Conservation (phyloP, 1,284 basidiomycete species). For the Malassezia slooffiae region DNA sequence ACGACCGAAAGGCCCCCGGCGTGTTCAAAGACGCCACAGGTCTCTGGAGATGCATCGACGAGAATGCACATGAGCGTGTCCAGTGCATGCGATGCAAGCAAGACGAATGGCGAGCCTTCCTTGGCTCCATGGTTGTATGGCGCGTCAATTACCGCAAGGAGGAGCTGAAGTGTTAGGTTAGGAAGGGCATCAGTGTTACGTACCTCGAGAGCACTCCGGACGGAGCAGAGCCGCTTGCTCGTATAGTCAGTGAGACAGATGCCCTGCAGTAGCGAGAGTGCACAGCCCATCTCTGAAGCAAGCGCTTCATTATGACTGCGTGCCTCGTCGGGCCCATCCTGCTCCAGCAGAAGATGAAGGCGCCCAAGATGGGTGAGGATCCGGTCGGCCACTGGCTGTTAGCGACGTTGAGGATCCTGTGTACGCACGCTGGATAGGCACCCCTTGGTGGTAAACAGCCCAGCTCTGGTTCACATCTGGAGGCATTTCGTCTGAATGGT, state of each 20-base stretch:
- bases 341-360: conserved; percentile 6
- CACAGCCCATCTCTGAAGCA: conserved; percentile 12
- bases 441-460: conserved; percentile 2
- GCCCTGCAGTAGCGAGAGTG: conserved; percentile 13
- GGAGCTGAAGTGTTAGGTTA: background rate
- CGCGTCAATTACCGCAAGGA: conserved; percentile 7
- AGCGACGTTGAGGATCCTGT: background rate
- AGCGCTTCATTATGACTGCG: conserved; percentile 1
- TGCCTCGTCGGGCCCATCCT: background rate
- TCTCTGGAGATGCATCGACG: conserved; percentile 6
- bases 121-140: conserved; percentile 2
- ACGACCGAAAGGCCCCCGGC: conserved; percentile 7
- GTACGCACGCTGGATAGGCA: conserved; percentile 1
- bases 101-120: conserved; percentile 1
- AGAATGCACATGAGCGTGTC: conserved; percentile 17
- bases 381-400: conserved; percentile 8
- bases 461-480: no score
- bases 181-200: no score
- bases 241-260: conserved; percentile 12
- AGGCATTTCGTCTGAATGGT: no score
- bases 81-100: conserved; percentile 10
- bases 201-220: conserved; percentile 5
- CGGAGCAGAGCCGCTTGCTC: conserved; percentile 12
- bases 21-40: conserved; percentile 12
- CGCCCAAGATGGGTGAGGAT: conserved; percentile 6